Percentiles rank a stretch among this genome's conserved stretches.
Evolutionary conservation across 768 basidiomycete species (phyloP).

Genomic region (Mycena rebaudengoi): DNA sequence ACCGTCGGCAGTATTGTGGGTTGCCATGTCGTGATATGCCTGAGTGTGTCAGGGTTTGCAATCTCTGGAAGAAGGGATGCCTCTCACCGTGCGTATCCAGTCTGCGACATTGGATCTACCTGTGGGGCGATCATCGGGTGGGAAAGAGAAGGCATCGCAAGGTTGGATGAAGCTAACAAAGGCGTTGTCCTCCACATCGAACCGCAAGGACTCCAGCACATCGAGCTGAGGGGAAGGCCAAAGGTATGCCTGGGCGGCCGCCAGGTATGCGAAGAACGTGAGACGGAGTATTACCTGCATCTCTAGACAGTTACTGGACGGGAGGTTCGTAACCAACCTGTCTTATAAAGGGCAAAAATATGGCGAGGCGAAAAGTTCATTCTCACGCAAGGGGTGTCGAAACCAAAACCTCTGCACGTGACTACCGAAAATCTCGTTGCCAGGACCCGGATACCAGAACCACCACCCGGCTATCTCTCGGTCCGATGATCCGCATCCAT

Average conservation of each 20-base stretch:
- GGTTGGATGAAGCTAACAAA: conserved; percentile 2
- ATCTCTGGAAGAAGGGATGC: not conserved
- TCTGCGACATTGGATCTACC: conserved; percentile 8
- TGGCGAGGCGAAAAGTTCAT: no score
- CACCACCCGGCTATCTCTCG: no score
- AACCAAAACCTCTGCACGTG: no score
- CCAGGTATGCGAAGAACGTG: not conserved
- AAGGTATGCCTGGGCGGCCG: conserved; percentile 1
- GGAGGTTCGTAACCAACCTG: no score
- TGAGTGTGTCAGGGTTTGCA: not conserved
- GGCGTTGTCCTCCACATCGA: not conserved
- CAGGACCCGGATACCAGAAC: no score
- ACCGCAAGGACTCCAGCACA: conserved; percentile 1
- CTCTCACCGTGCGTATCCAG: conserved; percentile 13
- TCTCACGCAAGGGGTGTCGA: no score
- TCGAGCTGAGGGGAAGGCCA: conserved; percentile 8
- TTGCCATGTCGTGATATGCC: conserved; percentile 38
- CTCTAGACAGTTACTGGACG: no score
- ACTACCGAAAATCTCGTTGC: no score
- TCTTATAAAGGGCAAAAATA: no score
- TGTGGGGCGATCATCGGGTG: not conserved
- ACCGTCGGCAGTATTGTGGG: conserved; percentile 31
- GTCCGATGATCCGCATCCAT: no score
- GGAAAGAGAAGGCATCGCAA: conserved; percentile 1
- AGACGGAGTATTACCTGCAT: not conserved